Conservation (phyloP, 148 eudicot species). For the Rhododendron griersonianum region DNA sequence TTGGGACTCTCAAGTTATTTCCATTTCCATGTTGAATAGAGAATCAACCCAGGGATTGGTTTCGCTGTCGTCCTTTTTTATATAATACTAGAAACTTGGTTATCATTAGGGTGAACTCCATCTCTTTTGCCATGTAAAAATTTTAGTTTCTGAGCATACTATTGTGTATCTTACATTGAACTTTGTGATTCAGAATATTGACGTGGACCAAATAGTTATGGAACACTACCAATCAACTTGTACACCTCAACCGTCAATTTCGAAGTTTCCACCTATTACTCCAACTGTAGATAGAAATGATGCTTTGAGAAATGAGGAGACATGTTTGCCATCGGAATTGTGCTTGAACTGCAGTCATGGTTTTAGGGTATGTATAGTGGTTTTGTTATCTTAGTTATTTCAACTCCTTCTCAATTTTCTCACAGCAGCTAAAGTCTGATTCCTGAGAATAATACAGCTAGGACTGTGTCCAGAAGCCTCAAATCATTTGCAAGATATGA, state of each 20-base stretch:
- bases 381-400: constrained; percentile 1
- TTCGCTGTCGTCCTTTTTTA: neutral
- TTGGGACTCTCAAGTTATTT: neutral
- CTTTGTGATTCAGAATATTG: constrained; percentile 63
- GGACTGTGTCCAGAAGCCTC: constrained; percentile 76
- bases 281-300: constrained; percentile 36
- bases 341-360: constrained; percentile 72
- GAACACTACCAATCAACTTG: constrained; percentile 68
- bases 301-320: constrained; percentile 29
- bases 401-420: constrained; percentile 4
- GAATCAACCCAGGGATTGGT: neutral
- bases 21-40: neutral
- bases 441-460: constrained; percentile 48
- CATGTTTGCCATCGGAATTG: constrained; percentile 72
- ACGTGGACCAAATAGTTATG: constrained; percentile 87
- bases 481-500: constrained; percentile 80
- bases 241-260: constrained; percentile 66
- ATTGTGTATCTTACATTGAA: constrained; percentile 1
- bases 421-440: constrained; percentile 14
- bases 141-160: neutral
- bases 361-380: constrained; percentile 39
- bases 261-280: constrained; percentile 44
- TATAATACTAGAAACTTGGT: neutral
- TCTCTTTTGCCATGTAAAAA: neutral
- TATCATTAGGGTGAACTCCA: neutral